A percentile compares a stretch with the other conserved stretches of the same genome.
Conservation (phyloP, 1,284 basidiomycete genomes). For the Fistulinella staudtii region DNA sequence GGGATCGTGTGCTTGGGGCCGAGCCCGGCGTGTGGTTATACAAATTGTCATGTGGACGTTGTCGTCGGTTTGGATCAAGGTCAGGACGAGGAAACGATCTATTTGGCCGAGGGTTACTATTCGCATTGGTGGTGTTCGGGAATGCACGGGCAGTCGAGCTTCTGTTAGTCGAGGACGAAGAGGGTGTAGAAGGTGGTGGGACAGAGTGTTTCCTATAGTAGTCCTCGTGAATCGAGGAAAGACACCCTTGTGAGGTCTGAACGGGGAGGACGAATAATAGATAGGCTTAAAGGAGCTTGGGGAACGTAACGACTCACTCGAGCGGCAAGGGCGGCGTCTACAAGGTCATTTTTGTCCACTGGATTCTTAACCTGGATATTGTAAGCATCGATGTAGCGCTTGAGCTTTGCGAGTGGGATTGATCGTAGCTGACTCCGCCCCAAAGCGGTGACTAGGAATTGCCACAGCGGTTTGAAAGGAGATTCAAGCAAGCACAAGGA, state of each 20-base stretch:
- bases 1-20: slow-evolving; percentile 6
- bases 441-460: slow-evolving; percentile 58
- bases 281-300: not conserved
- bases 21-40: not conserved
- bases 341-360: slow-evolving; percentile 73
- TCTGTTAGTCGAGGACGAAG: slow-evolving; percentile 24
- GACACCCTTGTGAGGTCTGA: slow-evolving; percentile 30
- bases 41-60: slow-evolving; percentile 19
- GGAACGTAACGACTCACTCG: slow-evolving; percentile 39
- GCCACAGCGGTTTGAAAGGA: not conserved
- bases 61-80: slow-evolving; percentile 32
- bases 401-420: slow-evolving; percentile 55
- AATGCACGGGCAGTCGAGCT: slow-evolving; percentile 10
- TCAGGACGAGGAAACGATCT: slow-evolving; percentile 37
- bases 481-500: not conserved
- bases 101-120: slow-evolving; percentile 10
- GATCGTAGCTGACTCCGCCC: slow-evolving; percentile 51
- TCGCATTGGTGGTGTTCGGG: slow-evolving; percentile 12
- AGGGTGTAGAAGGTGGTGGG: slow-evolving; percentile 41
- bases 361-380: slow-evolving; percentile 58
- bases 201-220: slow-evolving; percentile 65
- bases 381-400: slow-evolving; percentile 66
- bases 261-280: no score
- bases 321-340: slow-evolving; percentile 55
- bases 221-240: slow-evolving; percentile 38